Percentiles rank a stretch among this genome's conserved stretches.
Conservation (phyloP, 352 stramenopile genomes). For the Phytophthora sansomeana region DNA sequence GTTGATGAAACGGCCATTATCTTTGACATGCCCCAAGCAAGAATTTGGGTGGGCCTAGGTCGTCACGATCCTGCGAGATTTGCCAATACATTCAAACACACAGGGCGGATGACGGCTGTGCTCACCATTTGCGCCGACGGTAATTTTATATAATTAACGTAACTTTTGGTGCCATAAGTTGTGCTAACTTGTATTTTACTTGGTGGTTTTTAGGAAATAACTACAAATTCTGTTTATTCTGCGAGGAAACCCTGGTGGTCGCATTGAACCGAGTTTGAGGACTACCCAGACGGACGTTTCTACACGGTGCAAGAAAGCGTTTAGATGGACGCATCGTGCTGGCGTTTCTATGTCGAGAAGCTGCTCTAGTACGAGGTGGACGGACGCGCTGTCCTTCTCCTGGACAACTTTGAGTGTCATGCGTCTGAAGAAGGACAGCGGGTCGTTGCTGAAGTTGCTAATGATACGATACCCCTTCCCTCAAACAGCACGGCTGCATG, state of each 20-base stretch:
- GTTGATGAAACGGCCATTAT: conserved; percentile 3
- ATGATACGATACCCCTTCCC: not conserved
- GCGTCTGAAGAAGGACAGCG: conserved; percentile 20
- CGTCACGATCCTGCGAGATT: not conserved
- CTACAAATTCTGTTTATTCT: too few relatives aligned
- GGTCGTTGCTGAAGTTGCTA: conserved; percentile 11
- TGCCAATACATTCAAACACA: not conserved
- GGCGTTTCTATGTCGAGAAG: not conserved
- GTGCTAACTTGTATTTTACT: conserved; percentile 1
- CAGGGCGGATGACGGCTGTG: not conserved
- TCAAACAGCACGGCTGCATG: conserved; percentile 21
- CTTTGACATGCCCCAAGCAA: conserved; percentile 1
- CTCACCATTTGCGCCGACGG: conserved; percentile 2
- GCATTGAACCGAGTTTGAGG: too few relatives aligned
- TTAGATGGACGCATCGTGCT: conserved; percentile 1
- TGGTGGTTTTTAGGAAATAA: too few relatives aligned
- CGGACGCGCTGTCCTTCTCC: conserved; percentile 16
- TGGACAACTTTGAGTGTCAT: conserved; percentile 31
- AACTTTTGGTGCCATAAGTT: too few relatives aligned
- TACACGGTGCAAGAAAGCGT: not conserved
- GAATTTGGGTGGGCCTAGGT: not conserved
- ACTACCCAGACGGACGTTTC: too few relatives aligned
- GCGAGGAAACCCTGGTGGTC: too few relatives aligned
- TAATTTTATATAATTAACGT: too few relatives aligned
- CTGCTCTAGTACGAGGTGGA: conserved; percentile 15